These are phyloP conservation scores for Calonectria pteridis DNA, from an alignment of 2,329 filamentous ascomycete genomes.

Conservation along the genomic window DNA sequence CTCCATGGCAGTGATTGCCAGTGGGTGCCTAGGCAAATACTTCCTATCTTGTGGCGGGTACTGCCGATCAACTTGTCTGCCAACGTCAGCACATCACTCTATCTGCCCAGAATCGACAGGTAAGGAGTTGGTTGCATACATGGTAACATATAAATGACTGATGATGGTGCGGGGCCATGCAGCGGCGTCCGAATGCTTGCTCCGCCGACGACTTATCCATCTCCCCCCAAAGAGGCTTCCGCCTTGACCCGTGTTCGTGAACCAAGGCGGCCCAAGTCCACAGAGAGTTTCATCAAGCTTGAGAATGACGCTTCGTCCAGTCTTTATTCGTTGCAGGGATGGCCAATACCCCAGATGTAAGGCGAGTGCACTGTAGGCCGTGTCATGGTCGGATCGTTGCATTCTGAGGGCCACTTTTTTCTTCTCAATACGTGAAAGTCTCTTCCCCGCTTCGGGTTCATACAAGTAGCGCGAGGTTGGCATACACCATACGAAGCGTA, in stretches of 20 bases:
- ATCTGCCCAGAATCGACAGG: background rate
- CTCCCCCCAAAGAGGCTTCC: constrained; percentile 6
- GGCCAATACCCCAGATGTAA: background rate
- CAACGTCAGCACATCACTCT: background rate
- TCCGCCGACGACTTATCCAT: background rate
- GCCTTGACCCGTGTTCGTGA: background rate
- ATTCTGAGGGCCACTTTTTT: background rate
- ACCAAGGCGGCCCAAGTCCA: constrained; percentile 8
- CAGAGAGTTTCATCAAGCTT: background rate
- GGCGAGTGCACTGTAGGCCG: background rate
- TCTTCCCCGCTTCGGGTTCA: background rate
- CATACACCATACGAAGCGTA: background rate
- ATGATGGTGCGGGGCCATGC: constrained; percentile 3
- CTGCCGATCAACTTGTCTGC: background rate
- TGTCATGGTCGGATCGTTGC: background rate
- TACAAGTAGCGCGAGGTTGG: background rate
- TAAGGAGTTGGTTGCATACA: background rate
- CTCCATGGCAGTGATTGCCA: background rate
- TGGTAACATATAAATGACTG: background rate
- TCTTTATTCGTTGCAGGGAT: constrained; percentile 1
- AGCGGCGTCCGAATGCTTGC: background rate
- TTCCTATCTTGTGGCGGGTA: background rate
- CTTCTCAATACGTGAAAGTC: background rate
- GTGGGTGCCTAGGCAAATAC: background rate
- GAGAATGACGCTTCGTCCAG: background rate